Percentiles rank a stretch among this genome's conserved stretches.
Evolutionary conservation across 2,329 filamentous ascomycete species (phyloP).

Genomic region (Cytospora chrysosperma): DNA sequence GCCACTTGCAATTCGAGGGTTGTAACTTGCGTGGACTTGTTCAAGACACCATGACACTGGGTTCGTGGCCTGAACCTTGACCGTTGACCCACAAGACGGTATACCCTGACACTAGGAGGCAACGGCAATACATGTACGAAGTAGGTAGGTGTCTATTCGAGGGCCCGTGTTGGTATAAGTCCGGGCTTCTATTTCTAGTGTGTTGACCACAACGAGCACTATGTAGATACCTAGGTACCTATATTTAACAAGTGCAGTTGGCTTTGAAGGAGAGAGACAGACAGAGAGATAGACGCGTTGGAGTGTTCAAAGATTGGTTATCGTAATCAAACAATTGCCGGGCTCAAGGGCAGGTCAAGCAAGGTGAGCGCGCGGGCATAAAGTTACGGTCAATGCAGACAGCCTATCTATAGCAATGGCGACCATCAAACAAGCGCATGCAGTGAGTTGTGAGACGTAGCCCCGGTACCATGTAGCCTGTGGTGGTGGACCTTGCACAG

Average conservation of each 20-base stretch:
- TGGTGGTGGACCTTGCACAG: not conserved
- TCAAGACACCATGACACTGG: not conserved
- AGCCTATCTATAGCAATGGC: not conserved
- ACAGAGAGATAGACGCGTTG: no score
- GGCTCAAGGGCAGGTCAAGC: not conserved
- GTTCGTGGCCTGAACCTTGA: not conserved
- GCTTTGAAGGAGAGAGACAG: not conserved
- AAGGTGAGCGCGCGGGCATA: not conserved
- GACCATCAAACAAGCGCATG: not conserved
- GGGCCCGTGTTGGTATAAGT: no score
- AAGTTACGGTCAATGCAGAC: not conserved
- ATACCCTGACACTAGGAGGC: no score
- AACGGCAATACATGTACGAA: not conserved
- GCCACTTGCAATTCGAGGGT: not conserved
- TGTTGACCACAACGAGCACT: no score
- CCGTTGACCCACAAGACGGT: not conserved
- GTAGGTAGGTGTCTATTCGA: no score
- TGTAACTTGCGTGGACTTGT: not conserved
- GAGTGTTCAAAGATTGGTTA: not conserved
- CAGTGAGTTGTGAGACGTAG: not conserved
- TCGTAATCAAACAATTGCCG: conserved; percentile 9
- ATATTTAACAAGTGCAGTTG: not conserved
- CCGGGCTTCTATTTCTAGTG: no score
- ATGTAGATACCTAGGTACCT: no score
- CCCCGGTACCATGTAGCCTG: not conserved